Base-by-base conservation (phyloP, 176 grass and related monocot genomes). In the Oryza rufipogon region DNA sequence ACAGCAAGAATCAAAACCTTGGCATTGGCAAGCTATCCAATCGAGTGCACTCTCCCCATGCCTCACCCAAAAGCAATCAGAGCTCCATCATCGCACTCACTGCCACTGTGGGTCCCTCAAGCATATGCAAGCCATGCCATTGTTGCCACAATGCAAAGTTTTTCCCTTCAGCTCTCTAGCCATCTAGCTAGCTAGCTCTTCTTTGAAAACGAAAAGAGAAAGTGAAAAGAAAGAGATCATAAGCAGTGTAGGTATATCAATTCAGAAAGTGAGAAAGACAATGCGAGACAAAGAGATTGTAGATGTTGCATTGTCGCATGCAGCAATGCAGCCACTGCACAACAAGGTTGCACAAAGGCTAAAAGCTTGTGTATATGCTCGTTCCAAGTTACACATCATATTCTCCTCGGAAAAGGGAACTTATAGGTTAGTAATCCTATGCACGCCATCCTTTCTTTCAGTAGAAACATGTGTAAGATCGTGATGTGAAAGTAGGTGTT, bases 61-160 rank as follows among this genome's bases (percentile, higher is more conserved):
- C 87, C 83, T 85, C 60, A 60, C 85, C 70, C 80, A 47, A 90
- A 90, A 88, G 86, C 74, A 83, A 88, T 23, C 74, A 39, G 48
- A 84, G 75, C 34, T 46, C 22, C 58, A 79, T 79, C 68, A 68
- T 78, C 64, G 17, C 66, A 1, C 20, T 78, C 74, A 0, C 80
- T 71, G 71, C 36, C 60, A 30, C 70, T 12, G 14, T 34, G 44
- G 77, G 77, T 2, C 11, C 60, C 60, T 0, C 11, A 7, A 14
- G 4, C 79, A 83, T n/a, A 15, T 20, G 71, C 42, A 47, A 28
- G 44, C 77, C 86, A 66, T 7, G 54, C 70, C 25, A 63, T 45
- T 2, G 58, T 45, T 2, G 58, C 45, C 70, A 81, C 25, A 17
- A 68, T 11, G 34, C 28, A 42, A 28, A 10, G 19, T 45, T 78